Evolutionary conservation across 768 basidiomycete species (phyloP).

Genomic region (Trametes punicea): DNA sequence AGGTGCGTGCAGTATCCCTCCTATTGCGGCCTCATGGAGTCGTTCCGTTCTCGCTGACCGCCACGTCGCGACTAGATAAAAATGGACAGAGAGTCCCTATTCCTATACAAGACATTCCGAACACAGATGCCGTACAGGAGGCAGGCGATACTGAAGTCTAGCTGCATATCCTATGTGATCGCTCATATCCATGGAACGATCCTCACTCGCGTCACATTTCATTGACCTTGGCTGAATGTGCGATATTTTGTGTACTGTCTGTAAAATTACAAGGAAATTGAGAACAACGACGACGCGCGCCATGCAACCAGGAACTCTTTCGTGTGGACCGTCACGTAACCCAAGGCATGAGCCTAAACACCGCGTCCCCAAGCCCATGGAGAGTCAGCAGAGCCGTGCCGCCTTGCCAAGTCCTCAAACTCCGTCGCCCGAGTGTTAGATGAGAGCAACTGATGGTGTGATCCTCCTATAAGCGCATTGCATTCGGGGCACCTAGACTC

Average conservation of each 20-base stretch:
- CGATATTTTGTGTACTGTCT: no score
- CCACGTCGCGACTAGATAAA: background rate
- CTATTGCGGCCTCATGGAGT: background rate
- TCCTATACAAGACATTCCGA: background rate
- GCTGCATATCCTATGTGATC: no score
- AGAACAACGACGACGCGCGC: no score
- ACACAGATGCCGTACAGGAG: background rate
- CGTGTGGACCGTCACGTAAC: no score
- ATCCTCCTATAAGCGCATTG: constrained; percentile 49
- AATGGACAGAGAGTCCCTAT: background rate
- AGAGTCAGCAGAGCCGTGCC: constrained; percentile 27
- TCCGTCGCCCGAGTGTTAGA: constrained; percentile 46
- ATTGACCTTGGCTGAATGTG: no score
- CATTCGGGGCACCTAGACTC: constrained; percentile 54
- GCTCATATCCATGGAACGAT: no score
- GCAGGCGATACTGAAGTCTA: no score
- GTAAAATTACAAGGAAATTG: no score
- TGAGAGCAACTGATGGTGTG: constrained; percentile 36
- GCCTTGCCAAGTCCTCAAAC: constrained; percentile 42
- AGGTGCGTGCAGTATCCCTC: constrained; percentile 26
- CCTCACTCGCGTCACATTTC: no score
- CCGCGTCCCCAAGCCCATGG: constrained; percentile 32
- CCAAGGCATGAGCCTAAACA: constrained; percentile 8
- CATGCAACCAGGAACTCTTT: no score
- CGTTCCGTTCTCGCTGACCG: background rate